Base-by-base conservation (phyloP, 2,329 filamentous ascomycete genomes). In the Seiridium cupressi region DNA sequence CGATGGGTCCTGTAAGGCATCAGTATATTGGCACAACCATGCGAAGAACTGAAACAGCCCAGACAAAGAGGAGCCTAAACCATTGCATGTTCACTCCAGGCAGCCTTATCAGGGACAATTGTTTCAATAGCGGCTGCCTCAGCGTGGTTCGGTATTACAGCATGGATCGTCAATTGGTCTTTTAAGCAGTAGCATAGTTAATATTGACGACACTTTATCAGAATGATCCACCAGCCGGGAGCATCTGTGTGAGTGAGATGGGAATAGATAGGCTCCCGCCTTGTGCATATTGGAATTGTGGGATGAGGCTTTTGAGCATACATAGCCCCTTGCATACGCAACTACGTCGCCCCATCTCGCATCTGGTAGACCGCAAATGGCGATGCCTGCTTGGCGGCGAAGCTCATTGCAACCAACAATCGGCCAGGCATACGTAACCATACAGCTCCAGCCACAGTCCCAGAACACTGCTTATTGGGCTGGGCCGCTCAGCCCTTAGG, bases 331-430 rank as follows among this genome's bases (percentile, higher is more conserved):
- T 59, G 57, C 63, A 70, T 69, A 67, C 66, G 68, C 63, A 70
- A 65, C 60, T 62, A 62, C 61, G 60, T 38, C 57, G 46, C 63
- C 66, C 64, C 63, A 62, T 60, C 65, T 58, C 60, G 57, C 60
- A 51, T 49, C 60, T 62, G 62, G 60, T 56, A 60, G 49, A 61
- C 46, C 57, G 34, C 51, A 58, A 56, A 36, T 66, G 63, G 61
- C 62, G 69, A 67, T 67, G 66, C 68, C 68, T 68, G 68, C 65
- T 69, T 72, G 69, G 69, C 68, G 59, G 56, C 51, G 40, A 58
- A 40, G 53, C 61, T 61, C n/a, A 44, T 38, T 46, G 48, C 5
- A 38, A 31, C 35, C 18, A 31, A 44, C 51, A 35, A 36, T 13
- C 40, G 38, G 59, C 60, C 44, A 8, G 55, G 55, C 62, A 60